Conservation (phyloP, 2,329 filamentous ascomycete genomes). For the Colletotrichum gloeosporioides region DNA sequence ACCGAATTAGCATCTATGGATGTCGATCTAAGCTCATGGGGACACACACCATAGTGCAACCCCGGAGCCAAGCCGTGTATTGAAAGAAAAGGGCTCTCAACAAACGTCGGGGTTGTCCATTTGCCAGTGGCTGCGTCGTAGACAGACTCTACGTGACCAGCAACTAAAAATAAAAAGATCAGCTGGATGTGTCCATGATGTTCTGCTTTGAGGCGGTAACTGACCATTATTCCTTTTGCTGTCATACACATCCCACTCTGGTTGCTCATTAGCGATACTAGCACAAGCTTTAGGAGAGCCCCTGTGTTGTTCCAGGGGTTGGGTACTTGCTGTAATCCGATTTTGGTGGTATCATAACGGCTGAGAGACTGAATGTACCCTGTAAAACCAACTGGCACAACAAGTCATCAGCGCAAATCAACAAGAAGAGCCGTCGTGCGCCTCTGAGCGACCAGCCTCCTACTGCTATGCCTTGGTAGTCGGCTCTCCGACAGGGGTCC, state of each 20-base stretch:
- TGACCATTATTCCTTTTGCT: background rate
- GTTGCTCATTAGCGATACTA: background rate
- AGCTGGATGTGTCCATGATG: background rate
- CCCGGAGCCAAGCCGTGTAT: background rate
- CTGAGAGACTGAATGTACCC: background rate
- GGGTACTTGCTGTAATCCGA: background rate
- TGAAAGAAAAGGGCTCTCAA: background rate
- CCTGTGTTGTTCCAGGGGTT: background rate
- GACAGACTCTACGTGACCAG: background rate
- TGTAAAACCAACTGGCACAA: background rate
- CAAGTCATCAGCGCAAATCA: background rate
- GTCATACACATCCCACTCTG: conserved; percentile 1
- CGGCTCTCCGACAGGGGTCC: background rate
- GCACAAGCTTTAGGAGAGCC: background rate
- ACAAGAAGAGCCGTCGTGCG: background rate
- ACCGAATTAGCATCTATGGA: background rate
- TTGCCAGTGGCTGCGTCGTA: background rate
- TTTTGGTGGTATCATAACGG: background rate
- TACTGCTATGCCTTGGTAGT: background rate
- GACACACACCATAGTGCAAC: background rate
- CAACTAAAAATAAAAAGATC: background rate
- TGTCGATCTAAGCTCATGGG: background rate
- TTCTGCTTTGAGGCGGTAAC: background rate
- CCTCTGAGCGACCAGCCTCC: background rate
- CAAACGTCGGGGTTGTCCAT: background rate